Base-by-base conservation (phyloP, 495 filamentous ascomycete species). In the Tuber microsphaerosporum region DNA sequence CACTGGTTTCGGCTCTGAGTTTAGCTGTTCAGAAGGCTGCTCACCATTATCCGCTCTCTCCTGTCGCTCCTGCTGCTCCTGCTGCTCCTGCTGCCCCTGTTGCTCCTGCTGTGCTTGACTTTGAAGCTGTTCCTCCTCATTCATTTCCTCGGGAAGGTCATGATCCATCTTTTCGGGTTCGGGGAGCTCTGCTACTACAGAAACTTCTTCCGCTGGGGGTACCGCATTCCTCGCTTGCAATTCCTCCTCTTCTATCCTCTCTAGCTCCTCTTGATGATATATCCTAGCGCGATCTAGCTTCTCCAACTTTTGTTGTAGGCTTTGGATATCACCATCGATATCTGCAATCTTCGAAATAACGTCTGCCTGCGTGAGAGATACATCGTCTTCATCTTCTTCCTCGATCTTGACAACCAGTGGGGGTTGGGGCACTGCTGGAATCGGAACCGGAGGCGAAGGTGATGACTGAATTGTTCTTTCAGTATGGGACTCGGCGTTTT, bases 341-440 rank as follows among this genome's bases (percentile, higher is more conserved):
- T 75, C 75, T n/a, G 76, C 70, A 74, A 82, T 82, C 46, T 80
- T 82, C 12, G 44, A 79, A 68, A 46, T 78, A 65, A 82, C 81
- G 41, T 82, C 80, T 46, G 77, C 80, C 44, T 81, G 75, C 31
- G 81, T 83, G 26, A 82, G 73, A 2, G 61, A 78, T 42, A 73
- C 75, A 74, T 83, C 78, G 48, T 83, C 81, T 43, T 82, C 78
- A 26, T 80, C 80, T 69, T 81, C 81, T 26, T 82, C 77, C 37
- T 82, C 80, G 6, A 78, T 74, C 43, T 82, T 81, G 37, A 81
- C 71, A 61, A 73, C 46, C 19, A 79, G 68, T 41, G 74, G 26
- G 14, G 68, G 70, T n/a, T 72, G 75, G 7, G 46, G 8, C 56
- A 26, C 39, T 56, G 75, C 39, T 71, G 78, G 41, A 45, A 43